Percentiles rank a stretch among this genome's conserved stretches.
Conservation (phyloP, 768 basidiomycete genomes). For the Lepiota venenata region DNA sequence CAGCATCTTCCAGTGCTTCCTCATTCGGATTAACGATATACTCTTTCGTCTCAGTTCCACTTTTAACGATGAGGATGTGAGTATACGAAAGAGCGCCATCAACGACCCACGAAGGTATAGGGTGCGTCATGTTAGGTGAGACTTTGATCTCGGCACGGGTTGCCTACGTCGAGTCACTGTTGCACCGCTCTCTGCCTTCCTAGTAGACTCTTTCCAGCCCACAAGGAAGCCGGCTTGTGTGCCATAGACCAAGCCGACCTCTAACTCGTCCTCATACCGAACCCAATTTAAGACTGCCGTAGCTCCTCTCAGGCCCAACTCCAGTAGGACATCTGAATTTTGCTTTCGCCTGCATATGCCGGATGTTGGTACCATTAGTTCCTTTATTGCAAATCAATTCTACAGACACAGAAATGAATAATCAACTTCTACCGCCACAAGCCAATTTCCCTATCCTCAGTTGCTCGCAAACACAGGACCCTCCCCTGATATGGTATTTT, state of each 20-base stretch:
- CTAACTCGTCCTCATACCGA: not conserved
- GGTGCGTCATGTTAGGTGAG: slow-evolving; percentile 23
- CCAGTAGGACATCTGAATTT: no score
- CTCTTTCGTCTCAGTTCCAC: slow-evolving; percentile 23
- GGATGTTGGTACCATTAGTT: no score
- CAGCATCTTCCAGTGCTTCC: slow-evolving; percentile 49
- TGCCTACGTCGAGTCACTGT: no score
- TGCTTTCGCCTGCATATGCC: no score
- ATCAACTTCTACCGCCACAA: not conserved
- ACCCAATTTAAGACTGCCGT: not conserved
- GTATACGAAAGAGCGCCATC: slow-evolving; percentile 55
- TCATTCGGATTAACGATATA: slow-evolving; percentile 42
- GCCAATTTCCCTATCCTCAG: not conserved
- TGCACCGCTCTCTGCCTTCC: no score
- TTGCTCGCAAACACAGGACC: not conserved
- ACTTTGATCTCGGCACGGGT: slow-evolving; percentile 53
- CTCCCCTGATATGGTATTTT: no score
- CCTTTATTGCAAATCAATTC: no score
- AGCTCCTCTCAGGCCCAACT: no score
- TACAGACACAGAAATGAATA: not conserved
- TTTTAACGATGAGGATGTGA: slow-evolving; percentile 15
- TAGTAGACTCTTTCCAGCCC: not conserved
- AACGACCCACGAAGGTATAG: slow-evolving; percentile 45
- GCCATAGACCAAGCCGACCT: not conserved
- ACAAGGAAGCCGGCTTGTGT: not conserved